These are phyloP conservation scores for Xylaria sp. DNA, from an alignment of 495 filamentous ascomycete species.

Conservation along the genomic window DNA sequence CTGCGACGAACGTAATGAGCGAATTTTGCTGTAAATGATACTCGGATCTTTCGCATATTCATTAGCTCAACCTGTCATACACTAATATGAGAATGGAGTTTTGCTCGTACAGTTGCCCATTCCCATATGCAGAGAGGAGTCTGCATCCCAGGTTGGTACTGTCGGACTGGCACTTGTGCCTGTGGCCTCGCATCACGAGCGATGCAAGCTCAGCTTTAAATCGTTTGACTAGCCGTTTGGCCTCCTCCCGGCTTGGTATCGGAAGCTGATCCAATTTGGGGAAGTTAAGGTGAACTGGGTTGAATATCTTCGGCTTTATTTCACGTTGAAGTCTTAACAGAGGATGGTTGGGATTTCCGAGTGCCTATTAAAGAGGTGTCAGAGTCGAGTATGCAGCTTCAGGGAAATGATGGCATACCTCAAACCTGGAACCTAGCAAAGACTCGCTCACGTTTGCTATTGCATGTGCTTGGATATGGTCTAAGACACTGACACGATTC, in stretches of 20 bases:
- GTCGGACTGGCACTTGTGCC: not conserved
- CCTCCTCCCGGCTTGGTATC: conserved; percentile 33
- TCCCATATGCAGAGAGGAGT: conserved; percentile 1
- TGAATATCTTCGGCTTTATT: conserved; percentile 48
- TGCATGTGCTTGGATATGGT: conserved; percentile 7
- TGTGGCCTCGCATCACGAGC: conserved; percentile 11
- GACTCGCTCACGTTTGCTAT: conserved; percentile 32
- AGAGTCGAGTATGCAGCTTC: not conserved
- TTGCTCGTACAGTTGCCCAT: conserved; percentile 2
- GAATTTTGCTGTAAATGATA: conserved; percentile 47
- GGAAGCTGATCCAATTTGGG: conserved; percentile 43
- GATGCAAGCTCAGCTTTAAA: conserved; percentile 18
- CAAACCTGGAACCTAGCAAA: conserved; percentile 28
- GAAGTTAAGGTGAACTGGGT: conserved; percentile 49
- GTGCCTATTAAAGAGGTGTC: not conserved
- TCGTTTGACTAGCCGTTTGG: conserved; percentile 16
- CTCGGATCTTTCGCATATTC: conserved; percentile 12
- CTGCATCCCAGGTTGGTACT: conserved; percentile 9
- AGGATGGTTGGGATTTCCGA: conserved; percentile 14
- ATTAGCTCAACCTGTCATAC: not conserved
- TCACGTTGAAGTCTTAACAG: conserved; percentile 33
- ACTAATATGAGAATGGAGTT: not conserved
- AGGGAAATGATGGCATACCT: conserved; percentile 10
- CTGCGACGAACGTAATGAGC: conserved; percentile 43
- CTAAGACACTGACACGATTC: not conserved